Evolutionary conservation across 352 stramenopile genomes (phyloP).

Genomic region (Globisporangium heterothallicum): DNA sequence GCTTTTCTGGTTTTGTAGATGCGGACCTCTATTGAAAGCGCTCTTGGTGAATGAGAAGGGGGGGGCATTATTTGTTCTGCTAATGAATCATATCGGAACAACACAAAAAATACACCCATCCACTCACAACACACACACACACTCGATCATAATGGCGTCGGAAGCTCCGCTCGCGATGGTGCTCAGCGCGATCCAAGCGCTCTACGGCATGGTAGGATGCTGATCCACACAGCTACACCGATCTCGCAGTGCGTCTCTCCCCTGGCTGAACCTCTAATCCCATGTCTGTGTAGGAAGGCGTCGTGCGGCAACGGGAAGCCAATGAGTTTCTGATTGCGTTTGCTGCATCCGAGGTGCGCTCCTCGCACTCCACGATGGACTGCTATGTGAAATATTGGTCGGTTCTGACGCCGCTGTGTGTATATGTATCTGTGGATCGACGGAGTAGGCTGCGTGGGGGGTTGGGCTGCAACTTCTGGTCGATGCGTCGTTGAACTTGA

Average conservation of each 20-base stretch:
- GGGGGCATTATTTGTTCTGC: no score
- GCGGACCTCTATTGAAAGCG: no score
- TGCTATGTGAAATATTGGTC: constrained; percentile 1
- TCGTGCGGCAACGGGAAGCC: constrained; percentile 50
- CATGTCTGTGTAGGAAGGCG: constrained; percentile 34
- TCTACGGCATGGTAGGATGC: constrained; percentile 53
- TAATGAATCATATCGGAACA: no score
- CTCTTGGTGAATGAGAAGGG: no score
- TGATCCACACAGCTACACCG: no score
- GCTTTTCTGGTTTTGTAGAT: no score
- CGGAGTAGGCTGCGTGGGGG: constrained; percentile 33
- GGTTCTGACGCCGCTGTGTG: no score
- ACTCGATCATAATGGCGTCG: constrained; percentile 12
- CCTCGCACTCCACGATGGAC: not conserved
- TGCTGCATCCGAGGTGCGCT: constrained; percentile 32
- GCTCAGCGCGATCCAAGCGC: constrained; percentile 45
- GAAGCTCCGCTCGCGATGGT: constrained; percentile 33
- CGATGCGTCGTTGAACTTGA: constrained; percentile 37
- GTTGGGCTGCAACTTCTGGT: constrained; percentile 44
- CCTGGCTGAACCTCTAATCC: not conserved
- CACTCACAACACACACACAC: not conserved
- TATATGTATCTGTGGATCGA: not conserved
- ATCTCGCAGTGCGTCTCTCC: no score
- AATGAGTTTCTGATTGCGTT: constrained; percentile 67
- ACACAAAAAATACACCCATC: no score